phyloP scores from a whole-genome alignment of 129 eudicot species.

The Tagetes patula region DNA sequence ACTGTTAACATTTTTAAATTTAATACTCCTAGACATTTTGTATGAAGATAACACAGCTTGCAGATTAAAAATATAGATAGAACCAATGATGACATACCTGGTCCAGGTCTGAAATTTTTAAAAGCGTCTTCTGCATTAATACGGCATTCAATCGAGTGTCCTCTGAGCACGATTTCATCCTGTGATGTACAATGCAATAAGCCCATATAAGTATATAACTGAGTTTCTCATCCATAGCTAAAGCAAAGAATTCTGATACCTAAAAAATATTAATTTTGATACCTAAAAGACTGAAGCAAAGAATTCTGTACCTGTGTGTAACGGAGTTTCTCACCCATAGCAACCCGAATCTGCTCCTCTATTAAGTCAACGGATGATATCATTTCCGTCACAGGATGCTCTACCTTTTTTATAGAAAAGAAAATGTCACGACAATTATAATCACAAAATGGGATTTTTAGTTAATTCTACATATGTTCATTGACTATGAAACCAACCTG shows the following conservation, averaged over 20 bases:
- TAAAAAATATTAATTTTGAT: background rate
- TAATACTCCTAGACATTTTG: background rate
- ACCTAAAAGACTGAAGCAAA: background rate
- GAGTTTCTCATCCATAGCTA: no score
- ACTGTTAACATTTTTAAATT: background rate
- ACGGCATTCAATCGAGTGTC: conserved; percentile 99
- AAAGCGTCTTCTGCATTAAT: conserved; percentile 99
- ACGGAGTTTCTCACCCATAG: conserved; percentile 92
- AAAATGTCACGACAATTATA: conserved; percentile 1
- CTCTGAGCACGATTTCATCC: conserved; percentile 95
- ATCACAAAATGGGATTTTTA: background rate
- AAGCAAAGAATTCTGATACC: no score
- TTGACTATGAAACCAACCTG: conserved; percentile 53
- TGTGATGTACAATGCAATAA: conserved; percentile 30
- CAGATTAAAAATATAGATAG: background rate
- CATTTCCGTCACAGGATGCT: conserved; percentile 99
- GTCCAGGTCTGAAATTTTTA: conserved; percentile 98
- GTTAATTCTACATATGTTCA: background rate
- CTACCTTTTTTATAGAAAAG: conserved; percentile 49
- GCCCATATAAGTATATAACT: conserved; percentile 10
- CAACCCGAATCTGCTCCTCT: conserved; percentile 98
- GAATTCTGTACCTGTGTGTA: conserved; percentile 63
- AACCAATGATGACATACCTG: conserved; percentile 49
- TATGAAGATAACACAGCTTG: background rate
- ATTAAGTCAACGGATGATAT: conserved; percentile 95